Evolutionary conservation across 2,329 filamentous ascomycete species (phyloP).

Genomic region (Talaromyces atroroseus): DNA sequence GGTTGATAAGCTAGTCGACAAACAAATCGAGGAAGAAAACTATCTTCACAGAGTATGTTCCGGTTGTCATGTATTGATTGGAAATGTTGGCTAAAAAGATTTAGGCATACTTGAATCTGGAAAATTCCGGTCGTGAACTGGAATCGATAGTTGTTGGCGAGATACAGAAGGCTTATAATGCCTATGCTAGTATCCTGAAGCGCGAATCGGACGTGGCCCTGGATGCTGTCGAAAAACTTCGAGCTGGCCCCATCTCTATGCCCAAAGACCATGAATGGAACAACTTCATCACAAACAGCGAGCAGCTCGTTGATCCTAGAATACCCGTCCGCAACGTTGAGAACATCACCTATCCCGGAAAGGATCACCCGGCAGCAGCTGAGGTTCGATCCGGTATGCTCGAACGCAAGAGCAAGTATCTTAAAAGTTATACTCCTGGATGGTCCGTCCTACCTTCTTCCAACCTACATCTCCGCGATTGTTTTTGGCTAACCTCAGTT

Average conservation of each 20-base stretch:
- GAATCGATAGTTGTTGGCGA: constrained; percentile 96
- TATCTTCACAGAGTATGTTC: constrained; percentile 80
- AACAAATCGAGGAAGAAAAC: constrained; percentile 93
- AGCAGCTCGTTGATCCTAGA: constrained; percentile 80
- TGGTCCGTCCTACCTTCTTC: constrained; percentile 57
- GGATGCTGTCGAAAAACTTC: constrained; percentile 71
- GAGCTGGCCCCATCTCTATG: constrained; percentile 82
- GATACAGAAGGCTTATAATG: constrained; percentile 96
- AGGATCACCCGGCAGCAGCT: constrained; percentile 72
- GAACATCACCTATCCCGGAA: constrained; percentile 86
- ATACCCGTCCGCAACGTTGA: constrained; percentile 71
- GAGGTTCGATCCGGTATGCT: constrained; percentile 87
- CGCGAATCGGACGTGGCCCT: constrained; percentile 81
- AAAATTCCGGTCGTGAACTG: constrained; percentile 87
- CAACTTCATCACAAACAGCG: constrained; percentile 70
- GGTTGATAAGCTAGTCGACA: constrained; percentile 85
- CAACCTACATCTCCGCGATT: background rate
- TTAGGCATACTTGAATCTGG: constrained; percentile 88
- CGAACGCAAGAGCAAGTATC: constrained; percentile 96
- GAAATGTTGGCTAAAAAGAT: background rate
- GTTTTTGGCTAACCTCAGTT: background rate
- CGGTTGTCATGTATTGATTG: background rate
- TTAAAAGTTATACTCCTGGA: constrained; percentile 94
- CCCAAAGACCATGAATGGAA: constrained; percentile 91
- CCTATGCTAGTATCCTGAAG: constrained; percentile 84